Percentiles rank a stretch among this genome's conserved stretches.
Evolutionary conservation across 2,329 filamentous ascomycete genomes (phyloP).

Genomic region (Trichoderma oligosporum): DNA sequence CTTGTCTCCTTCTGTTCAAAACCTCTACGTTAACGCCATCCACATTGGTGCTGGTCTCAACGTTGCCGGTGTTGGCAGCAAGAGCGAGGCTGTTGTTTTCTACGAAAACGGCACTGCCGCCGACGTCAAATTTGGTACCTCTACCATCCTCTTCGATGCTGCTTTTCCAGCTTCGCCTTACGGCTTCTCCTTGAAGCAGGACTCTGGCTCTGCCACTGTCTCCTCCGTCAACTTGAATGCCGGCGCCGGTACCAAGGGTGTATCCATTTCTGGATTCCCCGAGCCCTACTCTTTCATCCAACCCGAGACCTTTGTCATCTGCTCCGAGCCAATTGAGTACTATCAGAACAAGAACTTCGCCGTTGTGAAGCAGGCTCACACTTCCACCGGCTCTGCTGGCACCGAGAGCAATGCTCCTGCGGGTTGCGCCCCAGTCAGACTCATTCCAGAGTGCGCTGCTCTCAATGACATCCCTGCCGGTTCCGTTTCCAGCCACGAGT

Average conservation of each 20-base stretch:
- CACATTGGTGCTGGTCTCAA: constrained; percentile 41
- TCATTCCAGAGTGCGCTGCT: constrained; percentile 41
- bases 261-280: constrained; percentile 32
- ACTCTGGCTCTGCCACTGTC: constrained; percentile 30
- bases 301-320: constrained; percentile 40
- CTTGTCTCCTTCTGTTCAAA: constrained; percentile 37
- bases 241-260: constrained; percentile 33
- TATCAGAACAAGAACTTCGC: constrained; percentile 35
- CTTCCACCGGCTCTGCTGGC: constrained; percentile 22
- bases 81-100: constrained; percentile 34
- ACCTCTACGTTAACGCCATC: constrained; percentile 37
- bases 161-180: constrained; percentile 37
- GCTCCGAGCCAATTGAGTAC: constrained; percentile 38
- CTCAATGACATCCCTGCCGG: constrained; percentile 35
- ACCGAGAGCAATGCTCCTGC: constrained; percentile 30
- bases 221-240: constrained; percentile 26
- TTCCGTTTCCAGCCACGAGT: constrained; percentile 36
- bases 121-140: constrained; percentile 27
- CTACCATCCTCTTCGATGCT: constrained; percentile 38
- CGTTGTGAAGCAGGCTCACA: constrained; percentile 35
- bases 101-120: constrained; percentile 46
- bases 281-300: constrained; percentile 31
- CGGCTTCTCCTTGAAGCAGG: constrained; percentile 30
- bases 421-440: constrained; percentile 38
- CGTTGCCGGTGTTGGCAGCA: constrained; percentile 36